Percentiles rank a stretch among this genome's conserved stretches.
These are phyloP conservation scores for Omphalotus olearius DNA, from an alignment of 1,284 basidiomycete species.

Conservation along the genomic window DNA sequence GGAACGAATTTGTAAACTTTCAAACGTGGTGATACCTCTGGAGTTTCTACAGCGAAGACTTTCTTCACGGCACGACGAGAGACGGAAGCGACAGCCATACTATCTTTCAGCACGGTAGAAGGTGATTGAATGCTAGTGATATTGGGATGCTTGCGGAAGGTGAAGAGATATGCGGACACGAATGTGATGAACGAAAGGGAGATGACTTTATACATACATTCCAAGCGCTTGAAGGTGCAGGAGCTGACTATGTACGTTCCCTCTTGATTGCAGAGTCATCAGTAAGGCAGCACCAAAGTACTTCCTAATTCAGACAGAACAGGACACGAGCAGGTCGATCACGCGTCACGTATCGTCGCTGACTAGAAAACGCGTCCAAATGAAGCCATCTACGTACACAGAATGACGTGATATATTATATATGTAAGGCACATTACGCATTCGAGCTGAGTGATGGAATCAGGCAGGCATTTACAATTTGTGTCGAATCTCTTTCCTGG, in stretches of 20 bases:
- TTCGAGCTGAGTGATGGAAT: background rate
- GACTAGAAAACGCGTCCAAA: no score
- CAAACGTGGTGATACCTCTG: constrained; percentile 53
- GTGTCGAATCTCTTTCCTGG: constrained; percentile 61
- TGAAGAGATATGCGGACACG: constrained; percentile 3
- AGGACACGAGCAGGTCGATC: no score
- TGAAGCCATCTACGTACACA: background rate
- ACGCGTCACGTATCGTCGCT: no score
- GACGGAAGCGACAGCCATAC: constrained; percentile 19
- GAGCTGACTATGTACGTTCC: no score
- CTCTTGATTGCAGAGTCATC: no score
- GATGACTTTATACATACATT: constrained; percentile 12
- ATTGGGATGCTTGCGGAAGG: background rate
- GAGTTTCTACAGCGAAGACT: constrained; percentile 75
- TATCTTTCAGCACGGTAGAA: background rate
- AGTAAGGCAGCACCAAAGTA: no score
- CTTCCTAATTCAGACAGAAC: no score
- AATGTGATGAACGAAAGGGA: background rate
- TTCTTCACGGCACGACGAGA: constrained; percentile 75
- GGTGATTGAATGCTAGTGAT: background rate
- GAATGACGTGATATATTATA: no score
- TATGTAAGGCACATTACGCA: no score
- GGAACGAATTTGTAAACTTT: background rate
- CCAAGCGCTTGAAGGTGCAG: no score
- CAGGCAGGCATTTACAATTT: constrained; percentile 43